These are phyloP conservation scores for Diaporthe nobilis DNA, from an alignment of 2,329 filamentous ascomycete species.

Conservation along the genomic window DNA sequence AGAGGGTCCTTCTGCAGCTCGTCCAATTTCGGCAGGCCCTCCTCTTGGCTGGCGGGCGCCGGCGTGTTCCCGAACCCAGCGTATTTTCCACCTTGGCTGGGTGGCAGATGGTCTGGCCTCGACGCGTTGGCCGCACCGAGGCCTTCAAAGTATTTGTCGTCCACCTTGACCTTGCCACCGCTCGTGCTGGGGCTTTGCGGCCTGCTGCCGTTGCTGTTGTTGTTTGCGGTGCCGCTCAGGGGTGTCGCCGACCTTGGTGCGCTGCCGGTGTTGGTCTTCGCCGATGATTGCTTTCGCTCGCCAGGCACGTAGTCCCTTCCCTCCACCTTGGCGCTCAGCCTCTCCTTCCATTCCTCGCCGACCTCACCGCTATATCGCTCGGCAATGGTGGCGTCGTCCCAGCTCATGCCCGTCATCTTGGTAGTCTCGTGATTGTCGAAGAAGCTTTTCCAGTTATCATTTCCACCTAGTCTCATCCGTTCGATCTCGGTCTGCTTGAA, in stretches of 20 bases:
- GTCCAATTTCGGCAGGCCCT: constrained; percentile 76
- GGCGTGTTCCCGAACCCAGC: constrained; percentile 88
- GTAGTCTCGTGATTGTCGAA: constrained; percentile 82
- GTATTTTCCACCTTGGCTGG: constrained; percentile 94
- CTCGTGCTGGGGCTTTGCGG: constrained; percentile 53
- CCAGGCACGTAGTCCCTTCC: constrained; percentile 86
- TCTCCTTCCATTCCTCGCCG: constrained; percentile 96
- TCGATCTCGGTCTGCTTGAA: constrained; percentile 95
- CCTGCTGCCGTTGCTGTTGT: constrained; percentile 52
- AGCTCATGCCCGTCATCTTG: constrained; percentile 76
- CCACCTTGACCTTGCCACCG: constrained; percentile 70
- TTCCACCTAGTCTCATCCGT: constrained; percentile 93
- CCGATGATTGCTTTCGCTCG: constrained; percentile 66
- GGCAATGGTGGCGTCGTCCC: constrained; percentile 90
- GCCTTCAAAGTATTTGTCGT: constrained; percentile 92
- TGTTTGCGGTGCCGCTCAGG: constrained; percentile 55
- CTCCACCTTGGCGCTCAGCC: constrained; percentile 89
- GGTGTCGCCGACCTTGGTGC: constrained; percentile 43
- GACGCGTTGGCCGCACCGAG: constrained; percentile 87
- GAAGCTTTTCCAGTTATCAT: constrained; percentile 88
- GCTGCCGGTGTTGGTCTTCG: constrained; percentile 39
- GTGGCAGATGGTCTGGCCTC: constrained; percentile 80
- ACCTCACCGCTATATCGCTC: constrained; percentile 91
- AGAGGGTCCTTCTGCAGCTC: constrained; percentile 94
- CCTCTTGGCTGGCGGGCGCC: constrained; percentile 60